These are phyloP conservation scores for Tarenaya hassleriana DNA, from an alignment of 345 rosid species.

Conservation along the genomic window DNA sequence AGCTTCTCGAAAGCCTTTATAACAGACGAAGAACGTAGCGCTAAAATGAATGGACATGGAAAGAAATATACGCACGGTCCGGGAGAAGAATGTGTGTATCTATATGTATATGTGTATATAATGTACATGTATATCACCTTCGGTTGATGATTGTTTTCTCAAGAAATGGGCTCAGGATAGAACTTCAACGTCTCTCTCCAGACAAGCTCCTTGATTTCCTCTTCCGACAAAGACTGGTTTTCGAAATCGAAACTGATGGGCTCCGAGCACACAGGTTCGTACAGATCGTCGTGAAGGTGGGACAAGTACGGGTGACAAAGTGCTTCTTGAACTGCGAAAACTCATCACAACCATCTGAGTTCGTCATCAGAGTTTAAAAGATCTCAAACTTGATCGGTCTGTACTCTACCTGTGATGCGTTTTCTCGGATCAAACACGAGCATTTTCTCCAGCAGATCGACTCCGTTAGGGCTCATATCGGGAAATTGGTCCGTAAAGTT, in stretches of 20 bases:
- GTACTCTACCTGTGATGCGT: conserved; percentile 77
- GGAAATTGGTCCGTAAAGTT: conserved; percentile 68
- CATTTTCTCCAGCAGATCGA: conserved; percentile 87
- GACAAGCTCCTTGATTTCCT: conserved; percentile 87
- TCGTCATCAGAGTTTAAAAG: neutral
- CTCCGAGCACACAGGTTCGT: conserved; percentile 72
- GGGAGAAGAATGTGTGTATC: too few relatives aligned
- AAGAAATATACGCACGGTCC: too few relatives aligned
- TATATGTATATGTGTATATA: too few relatives aligned
- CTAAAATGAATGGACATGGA: too few relatives aligned
- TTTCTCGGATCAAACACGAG: conserved; percentile 83
- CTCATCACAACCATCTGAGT: too few relatives aligned
- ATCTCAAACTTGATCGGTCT: neutral
- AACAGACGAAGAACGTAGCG: too few relatives aligned
- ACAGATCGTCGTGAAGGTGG: conserved; percentile 67
- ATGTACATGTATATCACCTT: neutral
- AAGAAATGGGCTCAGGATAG: conserved; percentile 38
- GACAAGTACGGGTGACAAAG: conserved; percentile 76
- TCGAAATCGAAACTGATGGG: conserved; percentile 79
- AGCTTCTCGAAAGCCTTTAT: too few relatives aligned
- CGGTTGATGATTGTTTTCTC: neutral
- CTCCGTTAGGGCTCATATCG: conserved; percentile 49
- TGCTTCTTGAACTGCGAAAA: conserved; percentile 76
- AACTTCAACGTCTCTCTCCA: conserved; percentile 78
- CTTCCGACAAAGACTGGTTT: conserved; percentile 82